These are phyloP conservation scores for Leptoxyphium fumago DNA, from an alignment of 2,329 filamentous ascomycete species.

Conservation along the genomic window DNA sequence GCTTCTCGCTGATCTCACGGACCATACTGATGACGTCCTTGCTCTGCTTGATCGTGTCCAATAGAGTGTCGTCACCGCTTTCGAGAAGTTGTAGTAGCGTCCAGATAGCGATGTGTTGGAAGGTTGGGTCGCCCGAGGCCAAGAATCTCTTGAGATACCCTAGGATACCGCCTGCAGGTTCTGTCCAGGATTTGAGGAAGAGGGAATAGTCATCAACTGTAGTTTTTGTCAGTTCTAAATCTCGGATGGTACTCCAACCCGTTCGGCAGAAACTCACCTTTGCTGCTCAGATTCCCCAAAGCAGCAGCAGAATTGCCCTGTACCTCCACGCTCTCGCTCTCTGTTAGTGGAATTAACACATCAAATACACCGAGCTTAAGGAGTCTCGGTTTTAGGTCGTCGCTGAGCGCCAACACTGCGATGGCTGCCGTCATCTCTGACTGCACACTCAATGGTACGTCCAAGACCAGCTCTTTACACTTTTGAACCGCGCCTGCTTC, in stretches of 20 bases:
- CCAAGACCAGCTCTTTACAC: conserved; percentile 90
- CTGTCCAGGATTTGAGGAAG: conserved; percentile 85
- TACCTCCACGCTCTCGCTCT: conserved; percentile 91
- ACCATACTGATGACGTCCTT: conserved; percentile 89
- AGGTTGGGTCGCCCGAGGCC: conserved; percentile 85
- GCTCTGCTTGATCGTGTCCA: conserved; percentile 74
- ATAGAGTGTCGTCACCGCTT: conserved; percentile 81
- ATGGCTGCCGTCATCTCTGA: conserved; percentile 99
- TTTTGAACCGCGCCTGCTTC: conserved; percentile 96
- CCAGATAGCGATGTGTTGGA: conserved; percentile 99
- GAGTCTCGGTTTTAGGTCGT: conserved; percentile 85
- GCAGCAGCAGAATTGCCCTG: conserved; percentile 97
- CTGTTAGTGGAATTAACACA: conserved; percentile 85
- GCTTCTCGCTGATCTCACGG: conserved; percentile 76
- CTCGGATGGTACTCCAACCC: not conserved
- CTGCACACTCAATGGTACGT: conserved; percentile 86
- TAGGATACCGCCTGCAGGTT: conserved; percentile 86
- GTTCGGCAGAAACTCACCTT: conserved; percentile 46
- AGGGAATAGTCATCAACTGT: conserved; percentile 91
- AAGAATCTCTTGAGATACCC: conserved; percentile 90
- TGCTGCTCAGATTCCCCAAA: conserved; percentile 87
- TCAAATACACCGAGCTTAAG: conserved; percentile 90
- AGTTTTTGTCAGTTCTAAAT: conserved; percentile 11
- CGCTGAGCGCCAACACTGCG: conserved; percentile 84
- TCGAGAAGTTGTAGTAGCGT: conserved; percentile 89